A percentile compares a stretch with the other conserved stretches of the same genome.
phyloP scores from a whole-genome alignment of 73 alveolate species.

The Chromera velia region DNA sequence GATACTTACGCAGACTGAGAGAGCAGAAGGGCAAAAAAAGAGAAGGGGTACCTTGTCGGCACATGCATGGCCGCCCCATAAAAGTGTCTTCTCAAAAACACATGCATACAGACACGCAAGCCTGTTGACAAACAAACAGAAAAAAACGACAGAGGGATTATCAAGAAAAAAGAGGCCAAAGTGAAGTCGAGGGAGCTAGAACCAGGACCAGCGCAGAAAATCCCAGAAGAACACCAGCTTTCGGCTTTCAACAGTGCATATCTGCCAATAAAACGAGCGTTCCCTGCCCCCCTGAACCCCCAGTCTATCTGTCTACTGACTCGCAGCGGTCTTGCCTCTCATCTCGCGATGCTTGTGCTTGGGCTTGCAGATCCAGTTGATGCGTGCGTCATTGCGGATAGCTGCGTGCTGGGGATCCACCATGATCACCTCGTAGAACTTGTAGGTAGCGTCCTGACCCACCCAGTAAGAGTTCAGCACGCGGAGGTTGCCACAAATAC shows the following conservation, averaged over 20 bases:
- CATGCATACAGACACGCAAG: neutral
- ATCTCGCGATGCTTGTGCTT: slow-evolving; percentile 90
- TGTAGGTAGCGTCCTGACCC: slow-evolving; percentile 95
- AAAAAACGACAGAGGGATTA: no score
- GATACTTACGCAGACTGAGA: no score
- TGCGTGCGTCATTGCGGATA: slow-evolving; percentile 93
- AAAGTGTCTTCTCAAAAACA: neutral
- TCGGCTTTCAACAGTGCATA: no score
- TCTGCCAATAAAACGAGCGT: slow-evolving; percentile 4
- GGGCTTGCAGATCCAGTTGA: slow-evolving; percentile 92
- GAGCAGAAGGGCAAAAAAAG: neutral
- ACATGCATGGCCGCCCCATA: neutral
- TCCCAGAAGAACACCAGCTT: no score
- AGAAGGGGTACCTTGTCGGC: neutral
- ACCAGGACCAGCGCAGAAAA: no score
- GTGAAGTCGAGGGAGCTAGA: no score
- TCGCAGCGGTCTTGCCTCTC: slow-evolving; percentile 55
- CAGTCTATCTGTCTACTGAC: slow-evolving; percentile 86
- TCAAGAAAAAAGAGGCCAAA: no score
- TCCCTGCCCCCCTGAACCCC: slow-evolving; percentile 65
- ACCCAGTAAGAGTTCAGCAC: slow-evolving; percentile 98
- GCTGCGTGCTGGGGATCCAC: slow-evolving; percentile 97
- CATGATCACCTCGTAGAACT: slow-evolving; percentile 91
- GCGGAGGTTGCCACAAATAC: slow-evolving; percentile 77
- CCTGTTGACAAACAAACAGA: no score